These are phyloP conservation scores for Lichina pygmaea DNA, from an alignment of 495 filamentous ascomycete species.

Conservation along the genomic window DNA sequence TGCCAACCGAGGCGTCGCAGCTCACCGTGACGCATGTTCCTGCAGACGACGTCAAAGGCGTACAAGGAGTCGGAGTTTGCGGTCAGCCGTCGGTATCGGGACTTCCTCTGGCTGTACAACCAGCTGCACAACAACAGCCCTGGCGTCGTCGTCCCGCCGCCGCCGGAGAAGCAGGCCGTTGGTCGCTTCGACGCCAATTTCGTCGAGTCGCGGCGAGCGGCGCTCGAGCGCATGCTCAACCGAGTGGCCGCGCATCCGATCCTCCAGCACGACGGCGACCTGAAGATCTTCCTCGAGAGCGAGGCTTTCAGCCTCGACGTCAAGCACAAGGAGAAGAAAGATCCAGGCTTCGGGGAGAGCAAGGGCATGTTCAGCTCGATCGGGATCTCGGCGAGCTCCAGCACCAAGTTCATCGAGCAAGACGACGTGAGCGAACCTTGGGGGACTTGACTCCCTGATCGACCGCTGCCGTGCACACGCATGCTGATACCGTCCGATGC, in stretches of 20 bases:
- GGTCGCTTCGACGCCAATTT: slow-evolving; percentile 93
- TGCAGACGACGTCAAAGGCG: slow-evolving; percentile 68
- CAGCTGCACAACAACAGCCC: slow-evolving; percentile 82
- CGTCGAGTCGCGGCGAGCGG: slow-evolving; percentile 70
- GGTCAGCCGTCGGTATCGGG: slow-evolving; percentile 77
- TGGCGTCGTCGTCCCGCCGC: slow-evolving; percentile 82
- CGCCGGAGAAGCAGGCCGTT: slow-evolving; percentile 93
- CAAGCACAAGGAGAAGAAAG: slow-evolving; percentile 88
- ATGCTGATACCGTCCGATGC: slow-evolving; percentile 2
- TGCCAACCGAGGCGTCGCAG: not conserved
- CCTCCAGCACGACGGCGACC: slow-evolving; percentile 73
- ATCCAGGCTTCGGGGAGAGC: slow-evolving; percentile 61
- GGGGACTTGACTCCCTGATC: no score
- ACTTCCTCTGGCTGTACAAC: slow-evolving; percentile 94
- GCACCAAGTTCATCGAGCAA: slow-evolving; percentile 84
- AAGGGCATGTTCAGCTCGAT: slow-evolving; percentile 80
- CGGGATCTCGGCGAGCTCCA: slow-evolving; percentile 43
- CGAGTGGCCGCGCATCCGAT: slow-evolving; percentile 77
- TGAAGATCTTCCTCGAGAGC: slow-evolving; percentile 91
- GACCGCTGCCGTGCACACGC: not conserved
- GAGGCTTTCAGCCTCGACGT: slow-evolving; percentile 87
- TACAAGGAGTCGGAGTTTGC: slow-evolving; percentile 77
- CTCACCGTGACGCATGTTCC: not conserved
- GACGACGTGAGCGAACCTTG: slow-evolving; percentile 44
- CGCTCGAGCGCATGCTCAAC: slow-evolving; percentile 89